Evolutionary conservation across 768 basidiomycete genomes (phyloP).

Genomic region (Rhodotorula graminis): DNA sequence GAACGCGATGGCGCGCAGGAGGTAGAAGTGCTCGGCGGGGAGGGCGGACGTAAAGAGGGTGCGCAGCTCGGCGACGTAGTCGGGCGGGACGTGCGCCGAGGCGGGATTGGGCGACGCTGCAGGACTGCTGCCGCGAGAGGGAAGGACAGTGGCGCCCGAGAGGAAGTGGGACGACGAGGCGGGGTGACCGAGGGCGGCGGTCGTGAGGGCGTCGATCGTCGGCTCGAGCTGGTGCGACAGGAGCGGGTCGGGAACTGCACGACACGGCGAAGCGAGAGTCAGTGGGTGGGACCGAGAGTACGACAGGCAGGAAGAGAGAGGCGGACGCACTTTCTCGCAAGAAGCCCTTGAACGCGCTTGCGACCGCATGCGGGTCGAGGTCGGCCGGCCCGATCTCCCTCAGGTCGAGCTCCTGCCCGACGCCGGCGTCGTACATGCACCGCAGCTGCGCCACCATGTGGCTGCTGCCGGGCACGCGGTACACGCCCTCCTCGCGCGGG

Average conservation of each 20-base stretch:
- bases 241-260: constrained; percentile 21
- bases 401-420: constrained; percentile 31
- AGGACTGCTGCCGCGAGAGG: not conserved
- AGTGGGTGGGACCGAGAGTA: not conserved
- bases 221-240: constrained; percentile 9
- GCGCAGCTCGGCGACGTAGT: constrained; percentile 11
- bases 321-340: constrained; percentile 20
- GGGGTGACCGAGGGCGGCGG: constrained; percentile 5
- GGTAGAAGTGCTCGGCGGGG: constrained; percentile 32
- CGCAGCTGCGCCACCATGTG: constrained; percentile 11
- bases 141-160: not conserved
- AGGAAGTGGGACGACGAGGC: constrained; percentile 19
- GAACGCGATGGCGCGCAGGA: constrained; percentile 37
- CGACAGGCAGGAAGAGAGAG: no score
- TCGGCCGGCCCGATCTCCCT: constrained; percentile 27
- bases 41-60: constrained; percentile 17
- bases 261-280: not conserved
- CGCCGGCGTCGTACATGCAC: constrained; percentile 22
- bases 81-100: constrained; percentile 4
- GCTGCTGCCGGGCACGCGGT: constrained; percentile 26
- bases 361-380: constrained; percentile 34
- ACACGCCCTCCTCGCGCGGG: constrained; percentile 29
- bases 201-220: constrained; percentile 13
- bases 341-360: constrained; percentile 33
- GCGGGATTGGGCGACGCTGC: not conserved